phyloP scores from a whole-genome alignment of 345 rosid species.

The Nasturtium officinale region DNA sequence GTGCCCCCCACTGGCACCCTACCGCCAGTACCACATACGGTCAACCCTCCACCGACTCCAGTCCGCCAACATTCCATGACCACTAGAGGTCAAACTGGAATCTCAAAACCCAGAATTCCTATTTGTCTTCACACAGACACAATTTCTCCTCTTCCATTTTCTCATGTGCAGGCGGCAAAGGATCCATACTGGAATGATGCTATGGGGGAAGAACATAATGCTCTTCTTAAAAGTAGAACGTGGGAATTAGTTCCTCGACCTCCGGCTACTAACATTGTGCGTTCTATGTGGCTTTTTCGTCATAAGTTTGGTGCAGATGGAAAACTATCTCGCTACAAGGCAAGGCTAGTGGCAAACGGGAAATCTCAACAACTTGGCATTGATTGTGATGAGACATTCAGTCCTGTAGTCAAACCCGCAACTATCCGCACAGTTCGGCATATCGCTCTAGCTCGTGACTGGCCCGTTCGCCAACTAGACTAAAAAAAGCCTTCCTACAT shows the following conservation, averaged over 20 bases:
- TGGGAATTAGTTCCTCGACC: not conserved
- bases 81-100: not conserved
- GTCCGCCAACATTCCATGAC: not conserved
- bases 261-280: not conserved
- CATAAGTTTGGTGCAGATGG: not conserved
- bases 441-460: not conserved
- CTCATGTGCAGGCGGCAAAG: not conserved
- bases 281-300: constrained; percentile 5
- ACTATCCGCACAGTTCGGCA: accelerated
- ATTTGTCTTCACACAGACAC: not conserved
- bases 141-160: not conserved
- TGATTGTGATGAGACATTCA: not conserved
- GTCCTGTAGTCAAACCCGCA: not conserved
- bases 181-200: not conserved
- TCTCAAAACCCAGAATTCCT: not conserved
- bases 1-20: too few relatives aligned
- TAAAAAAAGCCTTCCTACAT: not conserved
- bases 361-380: not conserved
- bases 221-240: not conserved
- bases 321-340: not conserved
- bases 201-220: not conserved
- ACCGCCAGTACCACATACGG: too few relatives aligned
- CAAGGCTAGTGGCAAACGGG: not conserved
- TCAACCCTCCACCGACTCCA: not conserved
- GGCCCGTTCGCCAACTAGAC: not conserved